Base-by-base conservation (phyloP, 805 yeast species). In the Monosporozyma siamensis region DNA sequence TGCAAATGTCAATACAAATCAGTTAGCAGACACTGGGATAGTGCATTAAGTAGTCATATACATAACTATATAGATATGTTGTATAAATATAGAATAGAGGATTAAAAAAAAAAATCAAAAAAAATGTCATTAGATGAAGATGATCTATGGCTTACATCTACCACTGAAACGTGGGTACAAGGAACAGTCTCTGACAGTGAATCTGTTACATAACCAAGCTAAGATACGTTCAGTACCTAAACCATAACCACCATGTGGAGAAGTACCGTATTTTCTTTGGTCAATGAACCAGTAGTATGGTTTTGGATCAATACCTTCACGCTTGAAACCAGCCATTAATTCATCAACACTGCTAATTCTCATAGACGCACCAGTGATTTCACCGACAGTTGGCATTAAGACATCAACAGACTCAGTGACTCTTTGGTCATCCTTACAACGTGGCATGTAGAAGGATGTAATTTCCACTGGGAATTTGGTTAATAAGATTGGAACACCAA, bases 191-290 rank as follows among this genome's bases (percentile, higher is more conserved):
- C 98, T 84, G 48, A 92, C 99, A 26, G 99, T 94, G 73, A 78
- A 92, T 68, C 98, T 77, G 77, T 89, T 82, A 71, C 96, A 88
- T 62, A 92, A 75, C 98, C 98, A 92, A 31, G 98, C 98, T 54
- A 92, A 74, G 59, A 92, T 86, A 70, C 99, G 83, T 71, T 92
- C 99, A 27, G 96, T 87, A 53, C 99, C 99, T 52, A 92, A 69
- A 59, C 99, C 99, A 70, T 92, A 92, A 53, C 99, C 99, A 66
- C 99, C 99, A 63, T 92, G 98, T 32, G 97, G 97, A 68, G 86
- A 84, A 10, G 97, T 82, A 65, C 99, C 99, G 69, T 92, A 92
- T 68, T 83, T 82, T 69, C 98, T 80, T 70, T 83, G 90, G 63
- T 92, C 98, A 45, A 78, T 77, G 69, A 85, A 94, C 97, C 97